Base-by-base conservation (phyloP, 345 rosid species). In the Excoecaria cochinchinensis region DNA sequence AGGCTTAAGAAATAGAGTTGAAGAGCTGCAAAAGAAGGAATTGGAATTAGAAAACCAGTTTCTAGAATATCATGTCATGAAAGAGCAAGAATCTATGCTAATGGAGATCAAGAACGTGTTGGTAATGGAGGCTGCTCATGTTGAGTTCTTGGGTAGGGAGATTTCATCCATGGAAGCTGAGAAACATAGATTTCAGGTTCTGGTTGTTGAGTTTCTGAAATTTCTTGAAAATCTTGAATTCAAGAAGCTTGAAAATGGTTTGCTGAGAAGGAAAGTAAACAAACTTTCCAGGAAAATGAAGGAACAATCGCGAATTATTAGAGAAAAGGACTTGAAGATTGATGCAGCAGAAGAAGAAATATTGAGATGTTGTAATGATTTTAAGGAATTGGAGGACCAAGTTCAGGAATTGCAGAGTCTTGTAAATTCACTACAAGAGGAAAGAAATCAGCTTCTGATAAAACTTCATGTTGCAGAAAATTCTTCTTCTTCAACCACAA, bases 21-120 rank as follows among this genome's bases (percentile, higher is more conserved):
- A 85, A 82, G 87, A 86, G 47, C 80, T 91, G 60, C 85, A 83
- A 24, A 84, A 84, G 79, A 86, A 76, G 31, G 93, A 88, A 71
- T 31, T 58, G 74, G 88, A 80, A 66, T 70, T 82, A 70, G 87
- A 81, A 76, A 57, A 53, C 59, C 79, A 80, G 63, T 85, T 93
- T 50, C 83, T 80, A 62, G 69, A 69, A n/a, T 91, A 84, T 65
- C 86, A 82, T 53, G 85, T 66, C 8, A 72, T 85, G 74, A 92
- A 86, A 80, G 93, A 86, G 67, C 86, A 85, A 46, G 92, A 90
- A 83, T 81, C 87, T 15, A 51, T 80, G 75, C 86, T 93, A 15
- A 42, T 75, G 79, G 92, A 93, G 85, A 76, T 88, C 5, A 85
- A 72, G 77, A 82, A 78, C 48, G 71, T 70, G 85, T 39, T 90